Percentiles rank a stretch among this genome's conserved stretches.
Conservation (phyloP, 805 yeast species). For the Yarrowia sp. region DNA sequence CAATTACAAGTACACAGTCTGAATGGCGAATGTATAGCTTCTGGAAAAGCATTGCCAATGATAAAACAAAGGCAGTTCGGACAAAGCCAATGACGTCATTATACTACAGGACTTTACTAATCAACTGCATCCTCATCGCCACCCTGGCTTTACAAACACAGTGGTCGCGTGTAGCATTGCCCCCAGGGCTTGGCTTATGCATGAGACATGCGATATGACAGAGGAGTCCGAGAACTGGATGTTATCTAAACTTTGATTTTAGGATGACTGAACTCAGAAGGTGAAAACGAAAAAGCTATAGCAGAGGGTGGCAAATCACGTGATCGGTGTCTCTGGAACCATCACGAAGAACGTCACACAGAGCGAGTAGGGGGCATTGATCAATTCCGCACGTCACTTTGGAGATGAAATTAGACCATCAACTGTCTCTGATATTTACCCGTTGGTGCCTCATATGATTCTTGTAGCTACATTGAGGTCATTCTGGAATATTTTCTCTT, state of each 20-base stretch:
- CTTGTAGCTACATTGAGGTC: background rate
- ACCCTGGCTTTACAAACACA: background rate
- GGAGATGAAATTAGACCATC: background rate
- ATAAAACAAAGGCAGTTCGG: background rate
- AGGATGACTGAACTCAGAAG: background rate
- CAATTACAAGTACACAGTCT: too few relatives aligned
- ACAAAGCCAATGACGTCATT: background rate
- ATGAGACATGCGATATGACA: background rate
- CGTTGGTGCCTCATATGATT: background rate
- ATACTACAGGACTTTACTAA: background rate
- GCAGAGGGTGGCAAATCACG: conserved; percentile 14
- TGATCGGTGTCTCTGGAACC: background rate
- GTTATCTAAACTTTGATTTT: background rate
- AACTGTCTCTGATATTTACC: background rate
- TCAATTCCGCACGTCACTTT: background rate
- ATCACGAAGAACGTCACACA: background rate
- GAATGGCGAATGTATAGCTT: background rate
- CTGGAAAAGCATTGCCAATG: background rate
- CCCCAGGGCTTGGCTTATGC: background rate
- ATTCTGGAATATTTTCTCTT: background rate
- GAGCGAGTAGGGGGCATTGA: background rate
- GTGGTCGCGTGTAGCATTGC: background rate
- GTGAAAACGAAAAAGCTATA: conserved; percentile 8
- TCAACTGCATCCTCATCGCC: background rate
- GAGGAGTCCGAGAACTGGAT: background rate